Evolutionary conservation across 2,329 filamentous ascomycete species (phyloP).

Genomic region (Sporothrix phasma): DNA sequence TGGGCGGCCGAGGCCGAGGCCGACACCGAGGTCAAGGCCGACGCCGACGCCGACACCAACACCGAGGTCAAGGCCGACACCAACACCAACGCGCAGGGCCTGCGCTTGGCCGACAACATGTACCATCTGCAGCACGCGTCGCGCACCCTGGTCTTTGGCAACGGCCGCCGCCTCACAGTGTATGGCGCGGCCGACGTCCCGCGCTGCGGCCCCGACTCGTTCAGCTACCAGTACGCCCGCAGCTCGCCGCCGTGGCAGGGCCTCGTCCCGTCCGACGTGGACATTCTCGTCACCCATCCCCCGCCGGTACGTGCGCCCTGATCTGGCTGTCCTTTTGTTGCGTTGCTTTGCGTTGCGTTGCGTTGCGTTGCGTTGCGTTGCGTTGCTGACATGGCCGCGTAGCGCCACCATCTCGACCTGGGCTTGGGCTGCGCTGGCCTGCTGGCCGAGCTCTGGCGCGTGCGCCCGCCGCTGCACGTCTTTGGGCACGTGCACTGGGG

Average conservation of each 20-base stretch:
- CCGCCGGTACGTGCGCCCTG: conserved; percentile 46
- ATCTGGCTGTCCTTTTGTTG: not conserved
- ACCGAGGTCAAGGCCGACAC: too few relatives aligned
- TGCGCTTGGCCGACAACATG: conserved; percentile 55
- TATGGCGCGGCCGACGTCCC: conserved; percentile 80
- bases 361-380: not conserved
- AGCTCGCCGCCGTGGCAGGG: conserved; percentile 60
- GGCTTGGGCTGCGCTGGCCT: conserved; percentile 62
- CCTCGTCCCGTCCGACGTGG: conserved; percentile 59
- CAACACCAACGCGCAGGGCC: conserved; percentile 25
- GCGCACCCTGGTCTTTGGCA: conserved; percentile 51
- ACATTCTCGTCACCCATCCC: conserved; percentile 72
- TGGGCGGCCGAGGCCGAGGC: too few relatives aligned
- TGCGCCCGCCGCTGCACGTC: conserved; percentile 65
- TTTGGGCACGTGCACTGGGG: conserved; percentile 80
- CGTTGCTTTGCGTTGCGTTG: not conserved
- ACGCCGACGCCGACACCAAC: too few relatives aligned
- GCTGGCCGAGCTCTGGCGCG: conserved; percentile 61
- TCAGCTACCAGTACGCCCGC: conserved; percentile 64
- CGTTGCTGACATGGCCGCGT: not conserved
- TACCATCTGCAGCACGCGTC: conserved; percentile 66
- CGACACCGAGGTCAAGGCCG: too few relatives aligned
- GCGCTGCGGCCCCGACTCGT: conserved; percentile 57
- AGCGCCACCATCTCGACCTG: conserved; percentile 59
- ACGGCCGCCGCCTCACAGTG: conserved; percentile 51